Percentiles rank a stretch among this genome's conserved stretches.
These are phyloP conservation scores for Tolypocladium tropicale DNA, from an alignment of 2,329 filamentous ascomycete species.

Conservation along the genomic window DNA sequence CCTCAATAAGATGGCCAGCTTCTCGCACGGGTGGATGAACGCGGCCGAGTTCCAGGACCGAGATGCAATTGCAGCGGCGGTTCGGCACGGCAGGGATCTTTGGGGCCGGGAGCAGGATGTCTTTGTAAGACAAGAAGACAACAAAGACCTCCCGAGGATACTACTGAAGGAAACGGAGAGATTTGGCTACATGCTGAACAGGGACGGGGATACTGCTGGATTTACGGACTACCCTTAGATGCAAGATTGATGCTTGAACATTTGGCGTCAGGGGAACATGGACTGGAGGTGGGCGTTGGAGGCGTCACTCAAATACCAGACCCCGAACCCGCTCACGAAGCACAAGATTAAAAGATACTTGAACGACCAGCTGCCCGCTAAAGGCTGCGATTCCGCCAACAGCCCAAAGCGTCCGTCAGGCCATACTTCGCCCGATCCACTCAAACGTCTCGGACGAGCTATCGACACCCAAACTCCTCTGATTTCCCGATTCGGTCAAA, in stretches of 20 bases:
- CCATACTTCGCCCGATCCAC: too few relatives aligned
- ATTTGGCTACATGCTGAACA: conserved; percentile 35
- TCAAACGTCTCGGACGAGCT: too few relatives aligned
- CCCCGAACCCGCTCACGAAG: too few relatives aligned
- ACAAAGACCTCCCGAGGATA: conserved; percentile 40
- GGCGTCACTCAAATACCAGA: too few relatives aligned
- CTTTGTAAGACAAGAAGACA: conserved; percentile 38
- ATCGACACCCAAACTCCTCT: too few relatives aligned
- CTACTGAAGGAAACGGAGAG: conserved; percentile 27
- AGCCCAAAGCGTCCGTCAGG: too few relatives aligned
- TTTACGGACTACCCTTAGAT: conserved; percentile 40
- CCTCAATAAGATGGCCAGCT: conserved; percentile 44
- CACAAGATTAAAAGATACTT: too few relatives aligned
- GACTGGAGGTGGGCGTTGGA: too few relatives aligned
- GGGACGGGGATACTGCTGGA: conserved; percentile 35
- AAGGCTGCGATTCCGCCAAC: too few relatives aligned
- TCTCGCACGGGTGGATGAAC: conserved; percentile 46
- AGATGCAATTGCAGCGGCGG: conserved; percentile 36
- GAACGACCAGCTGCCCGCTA: too few relatives aligned
- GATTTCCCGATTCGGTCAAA: background rate
- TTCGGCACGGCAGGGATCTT: conserved; percentile 42
- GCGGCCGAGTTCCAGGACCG: conserved; percentile 34
- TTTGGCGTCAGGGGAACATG: too few relatives aligned
- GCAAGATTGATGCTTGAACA: too few relatives aligned
- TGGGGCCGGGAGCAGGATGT: conserved; percentile 39